phyloP scores from a whole-genome alignment of 495 filamentous ascomycete genomes.

The Hypoxylon trugodes region DNA sequence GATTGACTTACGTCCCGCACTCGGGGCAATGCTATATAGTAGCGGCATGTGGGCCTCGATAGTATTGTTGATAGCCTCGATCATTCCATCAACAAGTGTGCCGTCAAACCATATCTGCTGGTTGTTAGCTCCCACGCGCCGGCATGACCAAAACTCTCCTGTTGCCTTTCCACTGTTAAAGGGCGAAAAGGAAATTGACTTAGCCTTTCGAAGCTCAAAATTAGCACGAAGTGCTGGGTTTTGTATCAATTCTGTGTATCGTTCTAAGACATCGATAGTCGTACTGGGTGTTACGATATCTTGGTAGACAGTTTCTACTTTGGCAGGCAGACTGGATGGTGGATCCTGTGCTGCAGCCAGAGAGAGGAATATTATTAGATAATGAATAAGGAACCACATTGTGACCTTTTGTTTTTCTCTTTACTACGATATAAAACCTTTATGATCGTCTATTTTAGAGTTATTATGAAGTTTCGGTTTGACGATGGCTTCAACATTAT shows the following conservation, averaged over 20 bases:
- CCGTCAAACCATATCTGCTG: slow-evolving; percentile 12
- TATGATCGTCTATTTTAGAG: too few species aligned
- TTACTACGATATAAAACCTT: too few species aligned
- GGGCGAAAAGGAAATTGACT: neutral
- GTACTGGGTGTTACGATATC: neutral
- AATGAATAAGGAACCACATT: too few species aligned
- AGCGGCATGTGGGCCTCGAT: neutral
- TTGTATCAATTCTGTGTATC: neutral
- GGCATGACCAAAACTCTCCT: slow-evolving; percentile 7
- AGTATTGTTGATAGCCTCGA: neutral
- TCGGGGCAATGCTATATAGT: neutral
- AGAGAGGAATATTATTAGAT: too few species aligned
- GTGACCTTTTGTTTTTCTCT: too few species aligned
- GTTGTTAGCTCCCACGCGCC: neutral
- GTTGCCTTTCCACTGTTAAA: neutral
- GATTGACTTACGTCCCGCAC: too few species aligned
- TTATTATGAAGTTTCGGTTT: too few species aligned
- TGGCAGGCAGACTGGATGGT: neutral
- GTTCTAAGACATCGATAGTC: neutral
- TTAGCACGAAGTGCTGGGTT: neutral
- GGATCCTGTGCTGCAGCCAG: neutral
- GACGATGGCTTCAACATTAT: too few species aligned
- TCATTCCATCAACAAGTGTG: neutral
- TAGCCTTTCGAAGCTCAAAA: neutral
- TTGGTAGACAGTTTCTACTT: neutral